Conservation (phyloP, 495 filamentous ascomycete genomes). For the Neurospora sp. region DNA sequence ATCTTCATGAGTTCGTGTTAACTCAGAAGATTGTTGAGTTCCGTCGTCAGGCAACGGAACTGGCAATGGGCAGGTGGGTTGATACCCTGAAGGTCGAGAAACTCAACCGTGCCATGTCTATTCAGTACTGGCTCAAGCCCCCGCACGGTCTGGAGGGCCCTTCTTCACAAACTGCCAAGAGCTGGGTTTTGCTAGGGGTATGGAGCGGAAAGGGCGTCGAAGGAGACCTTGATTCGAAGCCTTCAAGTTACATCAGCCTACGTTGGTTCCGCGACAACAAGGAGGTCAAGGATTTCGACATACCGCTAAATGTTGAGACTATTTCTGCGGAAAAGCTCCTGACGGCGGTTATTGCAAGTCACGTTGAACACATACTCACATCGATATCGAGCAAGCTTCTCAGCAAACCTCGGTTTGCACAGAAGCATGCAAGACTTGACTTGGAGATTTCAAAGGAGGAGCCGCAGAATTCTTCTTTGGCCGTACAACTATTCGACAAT, state of each 20-base stretch:
- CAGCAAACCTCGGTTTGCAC: constrained; percentile 46
- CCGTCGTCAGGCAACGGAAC: constrained; percentile 59
- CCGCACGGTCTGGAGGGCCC: constrained; percentile 12
- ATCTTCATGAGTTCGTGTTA: constrained; percentile 73
- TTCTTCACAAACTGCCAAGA: constrained; percentile 51
- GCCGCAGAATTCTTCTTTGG: constrained; percentile 54
- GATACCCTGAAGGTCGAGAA: constrained; percentile 63
- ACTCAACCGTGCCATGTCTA: constrained; percentile 64
- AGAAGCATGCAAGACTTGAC: constrained; percentile 41
- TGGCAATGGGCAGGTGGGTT: constrained; percentile 61
- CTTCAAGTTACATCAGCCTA: constrained; percentile 45
- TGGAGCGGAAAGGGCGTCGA: constrained; percentile 45
- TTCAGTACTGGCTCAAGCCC: constrained; percentile 81
- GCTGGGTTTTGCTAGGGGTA: constrained; percentile 84
- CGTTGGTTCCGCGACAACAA: constrained; percentile 80
- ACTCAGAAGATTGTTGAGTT: constrained; percentile 81
- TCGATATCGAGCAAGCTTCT: constrained; percentile 49
- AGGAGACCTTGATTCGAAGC: constrained; percentile 23
- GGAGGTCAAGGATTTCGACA: constrained; percentile 53
- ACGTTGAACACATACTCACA: constrained; percentile 56
- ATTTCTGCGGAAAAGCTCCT: constrained; percentile 67
- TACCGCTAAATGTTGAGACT: constrained; percentile 52
- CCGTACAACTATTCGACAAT: constrained; percentile 53
- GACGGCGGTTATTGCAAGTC: constrained; percentile 61
- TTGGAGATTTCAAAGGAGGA: constrained; percentile 46